phyloP scores from a whole-genome alignment of 371 early-diverging fungal species.

The Antonospora locustae region DNA sequence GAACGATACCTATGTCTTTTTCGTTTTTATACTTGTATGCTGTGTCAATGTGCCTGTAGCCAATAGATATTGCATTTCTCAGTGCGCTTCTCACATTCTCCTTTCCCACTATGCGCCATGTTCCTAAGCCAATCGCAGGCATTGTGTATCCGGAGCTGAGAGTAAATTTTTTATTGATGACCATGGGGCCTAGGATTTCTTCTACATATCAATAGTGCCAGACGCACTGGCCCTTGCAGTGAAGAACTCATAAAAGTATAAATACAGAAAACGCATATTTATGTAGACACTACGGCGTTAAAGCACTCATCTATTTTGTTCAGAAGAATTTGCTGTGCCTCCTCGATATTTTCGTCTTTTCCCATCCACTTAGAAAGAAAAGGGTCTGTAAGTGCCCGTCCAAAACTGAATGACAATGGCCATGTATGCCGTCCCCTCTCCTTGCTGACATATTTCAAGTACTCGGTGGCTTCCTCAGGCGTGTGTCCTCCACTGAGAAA shows the following conservation, averaged over 20 bases:
- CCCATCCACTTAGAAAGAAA: slow-evolving; percentile 59
- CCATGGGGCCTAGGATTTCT: no score
- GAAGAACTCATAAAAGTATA: no score
- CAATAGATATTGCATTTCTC: slow-evolving; percentile 56
- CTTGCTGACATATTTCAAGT: slow-evolving; percentile 57
- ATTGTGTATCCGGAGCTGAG: slow-evolving; percentile 43
- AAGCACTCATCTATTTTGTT: slow-evolving; percentile 10
- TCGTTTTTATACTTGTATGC: slow-evolving; percentile 65
- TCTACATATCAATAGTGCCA: no score
- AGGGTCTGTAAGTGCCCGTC: slow-evolving; percentile 59
- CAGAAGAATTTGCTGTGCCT: slow-evolving; percentile 55
- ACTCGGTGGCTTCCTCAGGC: slow-evolving; percentile 58
- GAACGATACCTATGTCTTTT: slow-evolving; percentile 61
- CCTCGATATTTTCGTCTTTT: slow-evolving; percentile 56
- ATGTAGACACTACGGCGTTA: no score
- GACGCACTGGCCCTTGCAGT: no score
- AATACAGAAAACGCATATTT: no score
- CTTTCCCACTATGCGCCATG: slow-evolving; percentile 38
- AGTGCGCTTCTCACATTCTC: slow-evolving; percentile 59
- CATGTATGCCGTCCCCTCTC: slow-evolving; percentile 54
- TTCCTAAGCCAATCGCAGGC: slow-evolving; percentile 49
- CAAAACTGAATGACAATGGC: slow-evolving; percentile 60
- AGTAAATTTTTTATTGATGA: no score
- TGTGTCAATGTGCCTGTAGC: slow-evolving; percentile 66
- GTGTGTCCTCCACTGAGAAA: slow-evolving; percentile 62